These are phyloP conservation scores for Ananas comosus DNA, from an alignment of 176 grass and related monocot species.

Conservation along the genomic window DNA sequence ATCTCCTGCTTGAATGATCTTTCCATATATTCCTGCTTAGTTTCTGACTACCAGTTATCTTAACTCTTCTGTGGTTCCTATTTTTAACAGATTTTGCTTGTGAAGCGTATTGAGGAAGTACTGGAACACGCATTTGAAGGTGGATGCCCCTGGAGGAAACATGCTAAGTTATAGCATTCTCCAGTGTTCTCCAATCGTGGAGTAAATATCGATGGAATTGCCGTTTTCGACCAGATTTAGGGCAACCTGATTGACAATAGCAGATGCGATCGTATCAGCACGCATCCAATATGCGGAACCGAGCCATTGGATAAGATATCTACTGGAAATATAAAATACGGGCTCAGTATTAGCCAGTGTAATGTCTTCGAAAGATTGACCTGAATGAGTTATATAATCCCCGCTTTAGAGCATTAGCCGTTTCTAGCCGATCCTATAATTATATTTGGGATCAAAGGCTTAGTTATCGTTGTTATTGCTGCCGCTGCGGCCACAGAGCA, in stretches of 20 bases:
- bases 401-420: too few relatives aligned
- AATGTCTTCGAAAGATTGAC: too few relatives aligned
- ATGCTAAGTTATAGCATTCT: conserved; percentile 54
- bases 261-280: background rate
- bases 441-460: too few relatives aligned
- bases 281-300: background rate
- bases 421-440: too few relatives aligned
- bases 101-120: conserved; percentile 92
- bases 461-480: too few relatives aligned
- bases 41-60: background rate
- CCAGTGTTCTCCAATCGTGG: background rate
- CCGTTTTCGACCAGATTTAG: background rate
- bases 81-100: conserved; percentile 58
- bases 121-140: conserved; percentile 88
- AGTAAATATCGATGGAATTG: background rate
- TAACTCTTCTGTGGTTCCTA: conserved; percentile 2
- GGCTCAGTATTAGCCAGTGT: too few relatives aligned
- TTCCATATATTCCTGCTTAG: background rate
- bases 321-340: background rate
- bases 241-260: background rate
- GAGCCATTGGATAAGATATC: background rate
- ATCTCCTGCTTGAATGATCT: background rate
- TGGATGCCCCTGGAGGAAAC: conserved; percentile 47
- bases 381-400: too few relatives aligned
- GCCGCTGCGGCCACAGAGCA: too few relatives aligned